A percentile compares a stretch with the other conserved stretches of the same genome.
Evolutionary conservation across 2,329 filamentous ascomycete species (phyloP).

Genomic region (Phyllosticta citrichinensis): DNA sequence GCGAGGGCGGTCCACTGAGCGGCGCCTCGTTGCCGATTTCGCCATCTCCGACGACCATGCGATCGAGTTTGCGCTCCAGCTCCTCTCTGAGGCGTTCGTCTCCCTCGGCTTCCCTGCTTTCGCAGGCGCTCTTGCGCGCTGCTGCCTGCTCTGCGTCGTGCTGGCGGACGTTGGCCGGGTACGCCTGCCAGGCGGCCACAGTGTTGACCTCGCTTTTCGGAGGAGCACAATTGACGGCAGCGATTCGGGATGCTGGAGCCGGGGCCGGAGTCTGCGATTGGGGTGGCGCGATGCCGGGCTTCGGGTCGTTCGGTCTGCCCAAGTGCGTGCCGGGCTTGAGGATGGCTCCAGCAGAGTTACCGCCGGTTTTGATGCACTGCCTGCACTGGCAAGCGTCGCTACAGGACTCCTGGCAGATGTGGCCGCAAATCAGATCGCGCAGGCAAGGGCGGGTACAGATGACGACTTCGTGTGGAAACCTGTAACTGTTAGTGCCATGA

Average conservation of each 20-base stretch:
- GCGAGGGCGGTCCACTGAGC: too few relatives aligned
- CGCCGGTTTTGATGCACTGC: not conserved
- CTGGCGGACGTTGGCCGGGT: not conserved
- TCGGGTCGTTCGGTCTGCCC: too few relatives aligned
- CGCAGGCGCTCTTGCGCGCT: not conserved
- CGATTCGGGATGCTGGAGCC: not conserved
- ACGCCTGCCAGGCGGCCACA: not conserved
- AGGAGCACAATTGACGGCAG: not conserved
- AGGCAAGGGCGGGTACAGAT: not conserved
- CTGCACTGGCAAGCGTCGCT: conserved; percentile 5
- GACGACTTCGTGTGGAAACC: not conserved
- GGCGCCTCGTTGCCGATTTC: too few relatives aligned
- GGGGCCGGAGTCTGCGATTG: not conserved
- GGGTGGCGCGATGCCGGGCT: not conserved
- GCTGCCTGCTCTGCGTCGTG: not conserved
- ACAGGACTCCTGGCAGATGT: not conserved
- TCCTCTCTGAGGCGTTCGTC: not conserved
- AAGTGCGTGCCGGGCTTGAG: not conserved
- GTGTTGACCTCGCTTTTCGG: not conserved
- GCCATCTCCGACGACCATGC: not conserved
- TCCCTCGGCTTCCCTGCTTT: not conserved
- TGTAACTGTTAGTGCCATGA: not conserved
- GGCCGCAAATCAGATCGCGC: not conserved
- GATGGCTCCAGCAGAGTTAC: not conserved
- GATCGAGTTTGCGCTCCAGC: not conserved